A percentile compares a stretch with the other conserved stretches of the same genome.
phyloP scores from a whole-genome alignment of 352 stramenopile genomes.

The Globisporangium carolinianum region DNA sequence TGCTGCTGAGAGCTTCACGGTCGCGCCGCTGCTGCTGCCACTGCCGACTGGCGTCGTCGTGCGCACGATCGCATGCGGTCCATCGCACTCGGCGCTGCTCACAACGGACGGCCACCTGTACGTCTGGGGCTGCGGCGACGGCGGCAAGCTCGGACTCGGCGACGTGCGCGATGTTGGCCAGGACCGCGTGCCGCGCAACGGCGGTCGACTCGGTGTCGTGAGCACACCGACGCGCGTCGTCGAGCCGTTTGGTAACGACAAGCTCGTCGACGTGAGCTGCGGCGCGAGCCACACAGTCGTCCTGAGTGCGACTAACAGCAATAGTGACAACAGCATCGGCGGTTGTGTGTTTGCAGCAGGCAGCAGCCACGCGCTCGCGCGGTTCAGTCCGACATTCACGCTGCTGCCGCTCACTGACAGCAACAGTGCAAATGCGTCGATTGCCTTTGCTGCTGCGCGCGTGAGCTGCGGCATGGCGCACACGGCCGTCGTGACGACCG shows the following conservation, averaged over 20 bases:
- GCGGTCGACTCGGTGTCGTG: constrained; percentile 33
- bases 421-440: neutral
- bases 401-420: constrained; percentile 14
- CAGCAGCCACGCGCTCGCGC: constrained; percentile 53
- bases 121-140: constrained; percentile 70
- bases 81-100: constrained; percentile 67
- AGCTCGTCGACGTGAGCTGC: constrained; percentile 64
- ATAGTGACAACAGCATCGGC: constrained; percentile 11
- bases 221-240: constrained; percentile 32
- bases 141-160: constrained; percentile 61
- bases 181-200: constrained; percentile 51
- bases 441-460: constrained; percentile 19
- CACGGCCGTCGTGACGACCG: constrained; percentile 46
- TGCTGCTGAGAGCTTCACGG: constrained; percentile 54
- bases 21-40: constrained; percentile 36
- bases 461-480: constrained; percentile 65
- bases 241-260: constrained; percentile 29
- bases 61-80: constrained; percentile 64
- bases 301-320: constrained; percentile 19
- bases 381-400: constrained; percentile 57
- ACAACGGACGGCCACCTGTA: constrained; percentile 50
- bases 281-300: constrained; percentile 57
- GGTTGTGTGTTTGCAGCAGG: constrained; percentile 54
- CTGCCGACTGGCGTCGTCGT: constrained; percentile 23
- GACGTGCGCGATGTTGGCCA: constrained; percentile 56